Base-by-base conservation (phyloP, 805 yeast species). In the Kuraishia molischiana region DNA sequence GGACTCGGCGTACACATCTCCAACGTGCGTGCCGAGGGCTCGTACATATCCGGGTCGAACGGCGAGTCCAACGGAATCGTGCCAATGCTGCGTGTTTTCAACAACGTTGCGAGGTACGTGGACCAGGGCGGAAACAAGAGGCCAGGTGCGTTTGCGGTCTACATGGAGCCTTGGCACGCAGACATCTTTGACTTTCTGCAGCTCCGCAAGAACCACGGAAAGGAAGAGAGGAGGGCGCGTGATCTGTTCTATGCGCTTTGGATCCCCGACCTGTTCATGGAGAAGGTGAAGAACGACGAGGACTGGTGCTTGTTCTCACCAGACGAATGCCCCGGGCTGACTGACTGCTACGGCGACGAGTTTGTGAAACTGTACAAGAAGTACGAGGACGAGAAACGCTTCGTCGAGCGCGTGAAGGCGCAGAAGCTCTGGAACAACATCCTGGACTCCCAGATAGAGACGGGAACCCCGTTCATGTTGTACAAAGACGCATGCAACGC, bases 71-170 rank as follows among this genome's bases (percentile, higher is more conserved):
- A 79, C 49, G 98, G 98, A 29, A 63, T 90, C 35, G 80, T 89
- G 31, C 98, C 98, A n/a, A 87, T 90, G 97, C 66, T 90, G 20
- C 77, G 95, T 49, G 97, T 90, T 8, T 90, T 79, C 66, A 90
- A 90, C 66, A 83, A 86, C 62, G 87, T 97, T 19, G 97, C 98
- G 15, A 75, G 96, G 49, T 90, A 89, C 53, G 97, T 90, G 31
- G 97, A 90, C 52, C 98, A 90, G 68, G 98, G 98, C 44, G 97
- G 97, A 39, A 90, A 90, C 64, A 89, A 89, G 61, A 71, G 98
- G 52, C 98, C 98, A 0, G 97, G 97, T 44, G 98, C 98, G 3
- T 84, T 90, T 60, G 95, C 96, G 26, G 62, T 87, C 28, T 90
- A 89, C 61, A 59, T 90, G 28, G 98, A 90, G 62, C 97, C 98